Conservation (phyloP, 2,329 filamentous ascomycete species). For the Talaromyces sp. region DNA sequence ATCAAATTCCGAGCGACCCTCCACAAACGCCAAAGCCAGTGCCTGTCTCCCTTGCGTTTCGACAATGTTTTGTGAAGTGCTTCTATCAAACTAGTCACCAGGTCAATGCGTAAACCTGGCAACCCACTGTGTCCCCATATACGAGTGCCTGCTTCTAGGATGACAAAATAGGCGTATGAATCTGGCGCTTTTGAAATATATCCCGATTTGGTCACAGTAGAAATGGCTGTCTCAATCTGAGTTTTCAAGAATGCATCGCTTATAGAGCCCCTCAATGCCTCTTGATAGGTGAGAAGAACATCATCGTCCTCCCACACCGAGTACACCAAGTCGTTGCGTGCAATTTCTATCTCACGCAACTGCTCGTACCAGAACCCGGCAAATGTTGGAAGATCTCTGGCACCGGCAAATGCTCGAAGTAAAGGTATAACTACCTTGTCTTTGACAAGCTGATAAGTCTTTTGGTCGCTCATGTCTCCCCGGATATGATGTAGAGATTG, state of each 20-base stretch:
- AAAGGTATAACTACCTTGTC: constrained; percentile 39
- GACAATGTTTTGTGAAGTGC: constrained; percentile 30
- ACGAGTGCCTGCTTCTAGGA: constrained; percentile 36
- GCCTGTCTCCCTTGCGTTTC: constrained; percentile 27
- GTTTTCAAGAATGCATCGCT: constrained; percentile 28
- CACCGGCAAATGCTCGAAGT: constrained; percentile 38
- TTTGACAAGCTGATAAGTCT: constrained; percentile 36
- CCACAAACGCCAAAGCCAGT: constrained; percentile 45
- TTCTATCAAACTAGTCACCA: constrained; percentile 27
- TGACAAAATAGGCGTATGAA: constrained; percentile 36
- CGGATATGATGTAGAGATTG: constrained; percentile 33
- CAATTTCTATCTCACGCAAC: constrained; percentile 36
- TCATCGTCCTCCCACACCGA: constrained; percentile 48
- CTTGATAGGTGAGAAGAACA: constrained; percentile 36
- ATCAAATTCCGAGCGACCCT: constrained; percentile 35
- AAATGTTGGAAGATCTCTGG: constrained; percentile 41
- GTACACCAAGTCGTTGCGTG: constrained; percentile 28
- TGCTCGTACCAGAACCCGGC: constrained; percentile 41
- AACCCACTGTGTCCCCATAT: constrained; percentile 22
- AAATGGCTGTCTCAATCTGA: constrained; percentile 32
- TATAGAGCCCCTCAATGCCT: constrained; percentile 32
- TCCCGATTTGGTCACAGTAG: constrained; percentile 29
- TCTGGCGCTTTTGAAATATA: constrained; percentile 27
- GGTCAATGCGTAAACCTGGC: constrained; percentile 25
- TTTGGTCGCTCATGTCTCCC: constrained; percentile 17